A percentile compares a stretch with the other conserved stretches of the same genome.
phyloP scores from a whole-genome alignment of 129 eudicot genomes.

The Lonicera japonica region DNA sequence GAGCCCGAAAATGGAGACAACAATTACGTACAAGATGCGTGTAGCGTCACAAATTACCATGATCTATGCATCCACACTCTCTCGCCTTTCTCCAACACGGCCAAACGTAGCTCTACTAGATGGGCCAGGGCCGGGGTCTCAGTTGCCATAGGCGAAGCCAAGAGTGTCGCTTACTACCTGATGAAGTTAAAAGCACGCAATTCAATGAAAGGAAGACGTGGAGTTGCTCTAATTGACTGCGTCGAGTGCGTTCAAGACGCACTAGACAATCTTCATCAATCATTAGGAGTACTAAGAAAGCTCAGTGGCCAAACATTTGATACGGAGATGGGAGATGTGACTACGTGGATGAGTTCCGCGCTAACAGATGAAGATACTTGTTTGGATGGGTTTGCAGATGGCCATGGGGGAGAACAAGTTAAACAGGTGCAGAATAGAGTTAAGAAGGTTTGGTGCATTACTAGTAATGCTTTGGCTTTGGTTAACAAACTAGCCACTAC shows the following conservation, averaged over 20 bases:
- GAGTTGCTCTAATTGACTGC: slow-evolving; percentile 56
- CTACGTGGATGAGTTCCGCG: slow-evolving; percentile 87
- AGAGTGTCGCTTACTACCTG: slow-evolving; percentile 31
- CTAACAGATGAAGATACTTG: slow-evolving; percentile 87
- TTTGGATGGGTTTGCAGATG: slow-evolving; percentile 65
- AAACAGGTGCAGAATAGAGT: slow-evolving; percentile 32
- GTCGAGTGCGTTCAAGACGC: slow-evolving; percentile 55
- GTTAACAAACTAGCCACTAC: slow-evolving; percentile 73
- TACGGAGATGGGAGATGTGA: slow-evolving; percentile 56
- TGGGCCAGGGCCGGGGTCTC: slow-evolving; percentile 97
- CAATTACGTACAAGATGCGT: slow-evolving; percentile 56
- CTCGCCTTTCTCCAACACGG: slow-evolving; percentile 51
- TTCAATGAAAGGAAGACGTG: slow-evolving; percentile 30
- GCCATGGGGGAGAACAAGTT: slow-evolving; percentile 24
- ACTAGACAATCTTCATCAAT: slow-evolving; percentile 54
- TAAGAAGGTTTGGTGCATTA: slow-evolving; percentile 39
- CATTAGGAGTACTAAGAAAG: slow-evolving; percentile 59
- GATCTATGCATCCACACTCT: slow-evolving; percentile 61
- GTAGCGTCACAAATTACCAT: slow-evolving; percentile 63
- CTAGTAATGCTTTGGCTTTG: slow-evolving; percentile 92
- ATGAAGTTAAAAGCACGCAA: slow-evolving; percentile 19
- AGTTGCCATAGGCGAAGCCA: slow-evolving; percentile 70
- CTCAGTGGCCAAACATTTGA: slow-evolving; percentile 34
- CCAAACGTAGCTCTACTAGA: slow-evolving; percentile 48
- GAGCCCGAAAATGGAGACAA: slow-evolving; percentile 1